A percentile compares a stretch with the other conserved stretches of the same genome.
Evolutionary conservation across 2,329 filamentous ascomycete genomes (phyloP).

Genomic region (Talaromyces sp.): DNA sequence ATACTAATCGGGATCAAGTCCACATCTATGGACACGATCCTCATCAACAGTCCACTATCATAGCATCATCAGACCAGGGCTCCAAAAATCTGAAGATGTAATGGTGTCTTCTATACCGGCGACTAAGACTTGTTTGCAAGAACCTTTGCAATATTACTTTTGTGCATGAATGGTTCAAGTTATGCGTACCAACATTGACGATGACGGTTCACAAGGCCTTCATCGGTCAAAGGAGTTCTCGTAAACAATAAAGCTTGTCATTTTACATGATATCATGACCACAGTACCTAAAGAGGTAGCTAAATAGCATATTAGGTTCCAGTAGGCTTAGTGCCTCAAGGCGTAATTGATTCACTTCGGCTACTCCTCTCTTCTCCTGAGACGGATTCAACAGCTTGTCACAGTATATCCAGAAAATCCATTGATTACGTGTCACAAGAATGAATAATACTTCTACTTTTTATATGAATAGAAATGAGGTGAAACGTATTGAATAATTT

Average conservation of each 20-base stretch:
- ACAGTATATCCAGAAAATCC: neutral
- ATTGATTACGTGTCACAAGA: neutral
- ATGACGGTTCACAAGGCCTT: neutral
- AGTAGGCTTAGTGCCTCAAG: neutral
- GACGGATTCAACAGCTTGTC: neutral
- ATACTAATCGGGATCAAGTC: neutral
- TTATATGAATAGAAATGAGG: neutral
- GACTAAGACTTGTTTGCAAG: neutral
- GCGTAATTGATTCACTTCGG: neutral
- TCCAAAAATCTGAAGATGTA: conserved; percentile 8
- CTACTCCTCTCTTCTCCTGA: neutral
- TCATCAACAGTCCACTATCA: neutral
- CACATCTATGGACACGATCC: conserved; percentile 2
- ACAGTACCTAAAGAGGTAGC: neutral
- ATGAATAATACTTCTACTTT: neutral
- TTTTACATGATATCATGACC: neutral
- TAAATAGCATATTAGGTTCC: neutral
- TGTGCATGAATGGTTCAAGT: neutral
- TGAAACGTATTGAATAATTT: neutral
- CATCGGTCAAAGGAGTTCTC: neutral
- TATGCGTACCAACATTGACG: neutral
- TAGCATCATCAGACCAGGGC: neutral
- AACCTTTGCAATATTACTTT: neutral
- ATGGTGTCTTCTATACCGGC: neutral
- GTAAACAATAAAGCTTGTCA: neutral